These are phyloP conservation scores for Xenoacremonium recifei DNA, from an alignment of 2,329 filamentous ascomycete genomes.

Conservation along the genomic window DNA sequence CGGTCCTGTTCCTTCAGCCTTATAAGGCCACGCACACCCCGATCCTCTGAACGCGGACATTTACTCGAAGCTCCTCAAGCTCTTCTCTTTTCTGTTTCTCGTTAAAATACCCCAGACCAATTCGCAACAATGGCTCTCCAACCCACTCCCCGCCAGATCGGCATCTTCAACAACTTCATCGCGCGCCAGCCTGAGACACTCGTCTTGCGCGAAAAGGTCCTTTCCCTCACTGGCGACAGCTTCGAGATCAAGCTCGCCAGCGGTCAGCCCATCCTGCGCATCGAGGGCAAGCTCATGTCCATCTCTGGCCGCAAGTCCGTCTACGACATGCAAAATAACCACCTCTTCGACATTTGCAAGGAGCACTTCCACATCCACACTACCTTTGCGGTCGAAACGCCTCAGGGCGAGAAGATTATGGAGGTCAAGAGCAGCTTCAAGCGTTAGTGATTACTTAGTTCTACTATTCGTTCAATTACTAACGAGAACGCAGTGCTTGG, in stretches of 20 bases:
- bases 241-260: slow-evolving; percentile 59
- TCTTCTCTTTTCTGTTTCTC: no score
- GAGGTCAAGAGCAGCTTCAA: slow-evolving; percentile 55
- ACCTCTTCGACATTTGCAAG: slow-evolving; percentile 59
- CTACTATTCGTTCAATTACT: slow-evolving; percentile 4
- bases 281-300: slow-evolving; percentile 54
- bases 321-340: slow-evolving; percentile 48
- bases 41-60: no score
- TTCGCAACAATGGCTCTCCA: slow-evolving; percentile 12
- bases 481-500: slow-evolving; percentile 41
- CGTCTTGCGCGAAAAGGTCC: slow-evolving; percentile 58
- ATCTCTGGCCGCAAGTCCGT: slow-evolving; percentile 56
- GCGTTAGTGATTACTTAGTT: slow-evolving; percentile 36
- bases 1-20: neutral
- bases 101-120: no score
- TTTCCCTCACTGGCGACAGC: slow-evolving; percentile 61
- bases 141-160: slow-evolving; percentile 33
- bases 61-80: no score
- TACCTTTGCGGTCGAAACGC: slow-evolving; percentile 49
- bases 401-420: slow-evolving; percentile 46
- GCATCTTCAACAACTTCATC: slow-evolving; percentile 39
- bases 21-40: neutral
- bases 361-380: slow-evolving; percentile 49
- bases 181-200: slow-evolving; percentile 45
- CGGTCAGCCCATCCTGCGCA: slow-evolving; percentile 53